phyloP scores from a whole-genome alignment of 2,329 filamentous ascomycete genomes.

The Alternaria viburni region DNA sequence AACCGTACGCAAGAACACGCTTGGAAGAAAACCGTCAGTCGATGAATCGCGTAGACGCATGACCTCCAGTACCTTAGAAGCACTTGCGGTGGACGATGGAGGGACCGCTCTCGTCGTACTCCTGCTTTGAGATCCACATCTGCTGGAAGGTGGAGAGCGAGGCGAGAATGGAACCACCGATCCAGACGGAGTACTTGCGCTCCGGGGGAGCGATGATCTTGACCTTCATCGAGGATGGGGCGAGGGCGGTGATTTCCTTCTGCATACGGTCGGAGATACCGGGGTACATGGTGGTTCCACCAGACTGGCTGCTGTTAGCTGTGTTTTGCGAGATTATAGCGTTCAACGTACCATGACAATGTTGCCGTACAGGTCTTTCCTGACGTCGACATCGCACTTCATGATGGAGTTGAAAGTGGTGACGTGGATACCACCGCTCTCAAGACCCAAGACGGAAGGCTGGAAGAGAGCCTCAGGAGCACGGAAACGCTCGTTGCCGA shows the following conservation, averaged over 20 bases:
- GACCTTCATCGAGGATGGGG: constrained; percentile 99
- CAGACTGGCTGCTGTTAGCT: constrained; percentile 71
- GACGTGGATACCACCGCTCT: constrained; percentile 98
- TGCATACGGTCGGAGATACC: constrained; percentile 99
- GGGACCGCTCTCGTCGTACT: constrained; percentile 99
- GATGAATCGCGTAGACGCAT: constrained; percentile 7
- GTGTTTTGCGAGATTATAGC: background rate
- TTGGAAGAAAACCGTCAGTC: constrained; percentile 33
- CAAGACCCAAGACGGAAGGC: constrained; percentile 96
- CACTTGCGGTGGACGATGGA: constrained; percentile 99
- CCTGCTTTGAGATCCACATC: constrained; percentile 99
- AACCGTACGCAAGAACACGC: constrained; percentile 44
- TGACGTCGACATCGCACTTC: constrained; percentile 99
- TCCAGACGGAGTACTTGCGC: constrained; percentile 99
- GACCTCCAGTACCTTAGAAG: constrained; percentile 79
- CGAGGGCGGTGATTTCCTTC: constrained; percentile 99
- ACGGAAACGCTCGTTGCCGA: constrained; percentile 99
- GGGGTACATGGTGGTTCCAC: constrained; percentile 99
- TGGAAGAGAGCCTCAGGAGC: constrained; percentile 99
- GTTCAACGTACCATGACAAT: constrained; percentile 91
- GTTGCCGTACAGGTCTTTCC: constrained; percentile 99
- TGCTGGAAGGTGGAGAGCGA: constrained; percentile 99
- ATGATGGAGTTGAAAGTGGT: constrained; percentile 99
- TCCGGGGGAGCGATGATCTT: constrained; percentile 99
- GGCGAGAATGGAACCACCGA: constrained; percentile 99